phyloP scores from a whole-genome alignment of 139 green algal genomes.

The Mesotaenium endlicherianum region DNA sequence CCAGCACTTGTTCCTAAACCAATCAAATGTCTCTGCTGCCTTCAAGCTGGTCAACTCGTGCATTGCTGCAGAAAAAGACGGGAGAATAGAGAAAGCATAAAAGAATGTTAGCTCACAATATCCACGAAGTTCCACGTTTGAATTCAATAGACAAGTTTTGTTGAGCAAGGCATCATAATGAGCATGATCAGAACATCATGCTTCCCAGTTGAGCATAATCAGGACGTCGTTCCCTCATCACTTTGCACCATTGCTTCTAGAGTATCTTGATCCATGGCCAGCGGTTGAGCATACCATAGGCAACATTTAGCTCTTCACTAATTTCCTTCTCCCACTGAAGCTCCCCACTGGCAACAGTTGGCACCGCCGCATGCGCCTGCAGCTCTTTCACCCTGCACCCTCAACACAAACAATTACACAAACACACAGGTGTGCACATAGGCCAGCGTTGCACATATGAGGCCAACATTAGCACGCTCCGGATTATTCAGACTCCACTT shows the following conservation, averaged over 20 bases:
- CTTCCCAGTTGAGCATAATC: not conserved
- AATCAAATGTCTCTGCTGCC: slow-evolving; percentile 14
- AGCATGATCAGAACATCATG: not conserved
- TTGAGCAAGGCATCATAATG: not conserved
- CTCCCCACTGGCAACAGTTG: not conserved
- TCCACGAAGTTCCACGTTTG: not conserved
- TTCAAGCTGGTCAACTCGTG: slow-evolving; percentile 24
- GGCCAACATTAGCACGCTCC: no score
- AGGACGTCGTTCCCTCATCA: not conserved
- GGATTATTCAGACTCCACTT: no score
- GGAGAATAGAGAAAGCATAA: not conserved
- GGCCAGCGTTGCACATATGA: no score
- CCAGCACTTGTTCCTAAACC: slow-evolving; percentile 13
- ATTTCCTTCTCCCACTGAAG: not conserved
- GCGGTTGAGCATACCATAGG: slow-evolving; percentile 3
- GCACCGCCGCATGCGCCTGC: not conserved
- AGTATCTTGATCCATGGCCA: not conserved
- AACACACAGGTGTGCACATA: no score
- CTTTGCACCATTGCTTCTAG: not conserved
- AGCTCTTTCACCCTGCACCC: not conserved
- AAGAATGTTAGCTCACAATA: not conserved
- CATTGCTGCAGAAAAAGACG: not conserved
- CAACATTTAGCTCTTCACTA: slow-evolving; percentile 17
- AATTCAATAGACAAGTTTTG: not conserved
- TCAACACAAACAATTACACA: no score